Evolutionary conservation across 805 yeast species (phyloP).

Genomic region (Ascoidea tarda): DNA sequence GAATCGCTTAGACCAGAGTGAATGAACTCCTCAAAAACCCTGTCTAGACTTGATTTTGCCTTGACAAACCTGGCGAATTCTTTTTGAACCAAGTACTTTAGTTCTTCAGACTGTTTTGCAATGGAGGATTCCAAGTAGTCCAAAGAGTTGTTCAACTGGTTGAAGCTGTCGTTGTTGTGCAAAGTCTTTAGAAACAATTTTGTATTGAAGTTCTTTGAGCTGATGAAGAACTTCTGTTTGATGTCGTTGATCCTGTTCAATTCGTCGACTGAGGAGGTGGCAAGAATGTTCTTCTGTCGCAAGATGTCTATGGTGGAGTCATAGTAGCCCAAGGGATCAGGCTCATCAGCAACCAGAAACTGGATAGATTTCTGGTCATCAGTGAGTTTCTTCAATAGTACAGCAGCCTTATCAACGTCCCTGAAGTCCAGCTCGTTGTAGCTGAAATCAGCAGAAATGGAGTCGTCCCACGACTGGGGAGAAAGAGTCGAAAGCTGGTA

Average conservation of each 20-base stretch:
- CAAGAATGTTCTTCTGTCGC: slow-evolving; percentile 23
- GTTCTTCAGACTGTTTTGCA: slow-evolving; percentile 30
- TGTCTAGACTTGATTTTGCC: slow-evolving; percentile 49
- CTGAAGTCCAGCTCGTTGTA: slow-evolving; percentile 14
- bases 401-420: slow-evolving; percentile 18
- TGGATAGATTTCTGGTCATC: slow-evolving; percentile 14
- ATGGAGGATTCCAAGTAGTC: slow-evolving; percentile 34
- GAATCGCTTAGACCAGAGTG: slow-evolving; percentile 16
- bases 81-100: slow-evolving; percentile 36
- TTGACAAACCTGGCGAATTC: slow-evolving; percentile 54
- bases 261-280: slow-evolving; percentile 16
- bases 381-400: slow-evolving; percentile 17
- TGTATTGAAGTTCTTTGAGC: slow-evolving; percentile 45
- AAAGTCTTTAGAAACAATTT: slow-evolving; percentile 38
- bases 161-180: slow-evolving; percentile 40
- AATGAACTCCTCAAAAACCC: slow-evolving; percentile 39
- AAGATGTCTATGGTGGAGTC: slow-evolving; percentile 28
- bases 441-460: slow-evolving; percentile 16
- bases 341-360: slow-evolving; percentile 19
- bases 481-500: slow-evolving; percentile 29
- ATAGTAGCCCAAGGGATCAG: slow-evolving; percentile 47
- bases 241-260: background rate
- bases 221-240: slow-evolving; percentile 30
- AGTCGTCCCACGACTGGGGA: slow-evolving; percentile 26
- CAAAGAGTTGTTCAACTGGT: slow-evolving; percentile 32